Conservation (phyloP, 2,329 filamentous ascomycete genomes). For the Setomelanomma holmii region DNA sequence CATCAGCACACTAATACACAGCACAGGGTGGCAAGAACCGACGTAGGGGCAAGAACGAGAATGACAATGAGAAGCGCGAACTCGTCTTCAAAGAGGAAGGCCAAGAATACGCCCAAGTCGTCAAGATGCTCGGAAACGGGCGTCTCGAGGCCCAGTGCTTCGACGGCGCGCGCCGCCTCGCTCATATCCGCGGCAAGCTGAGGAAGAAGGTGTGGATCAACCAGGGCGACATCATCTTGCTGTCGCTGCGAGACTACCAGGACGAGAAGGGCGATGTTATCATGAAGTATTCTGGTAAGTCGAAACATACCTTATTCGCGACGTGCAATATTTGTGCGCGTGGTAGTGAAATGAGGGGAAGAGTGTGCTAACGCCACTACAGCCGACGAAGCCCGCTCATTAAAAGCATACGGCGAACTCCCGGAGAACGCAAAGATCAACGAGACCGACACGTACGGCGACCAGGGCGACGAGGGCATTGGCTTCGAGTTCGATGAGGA, state of each 20-base stretch:
- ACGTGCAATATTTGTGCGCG: too few species aligned
- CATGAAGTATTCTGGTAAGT: conserved; percentile 75
- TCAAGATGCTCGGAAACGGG: conserved; percentile 97
- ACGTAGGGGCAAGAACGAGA: conserved; percentile 96
- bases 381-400: conserved; percentile 85
- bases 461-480: conserved; percentile 89
- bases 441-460: conserved; percentile 93
- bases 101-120: conserved; percentile 86
- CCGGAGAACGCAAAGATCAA: conserved; percentile 99
- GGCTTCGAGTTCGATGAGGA: conserved; percentile 99
- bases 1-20: conserved; percentile 18
- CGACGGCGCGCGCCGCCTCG: conserved; percentile 86
- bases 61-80: conserved; percentile 97
- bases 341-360: conserved; percentile 66
- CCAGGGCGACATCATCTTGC: conserved; percentile 80
- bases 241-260: conserved; percentile 87
- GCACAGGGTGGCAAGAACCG: conserved; percentile 93
- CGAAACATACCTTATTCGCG: too few species aligned
- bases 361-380: conserved; percentile 84
- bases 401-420: conserved; percentile 97
- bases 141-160: conserved; percentile 94
- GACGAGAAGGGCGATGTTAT: conserved; percentile 94
- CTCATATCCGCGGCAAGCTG: conserved; percentile 92
- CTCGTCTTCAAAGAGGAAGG: conserved; percentile 99
- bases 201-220: conserved; percentile 98